Evolutionary conservation across 768 basidiomycete genomes (phyloP).

Genomic region (Ephemerocybe angulata): DNA sequence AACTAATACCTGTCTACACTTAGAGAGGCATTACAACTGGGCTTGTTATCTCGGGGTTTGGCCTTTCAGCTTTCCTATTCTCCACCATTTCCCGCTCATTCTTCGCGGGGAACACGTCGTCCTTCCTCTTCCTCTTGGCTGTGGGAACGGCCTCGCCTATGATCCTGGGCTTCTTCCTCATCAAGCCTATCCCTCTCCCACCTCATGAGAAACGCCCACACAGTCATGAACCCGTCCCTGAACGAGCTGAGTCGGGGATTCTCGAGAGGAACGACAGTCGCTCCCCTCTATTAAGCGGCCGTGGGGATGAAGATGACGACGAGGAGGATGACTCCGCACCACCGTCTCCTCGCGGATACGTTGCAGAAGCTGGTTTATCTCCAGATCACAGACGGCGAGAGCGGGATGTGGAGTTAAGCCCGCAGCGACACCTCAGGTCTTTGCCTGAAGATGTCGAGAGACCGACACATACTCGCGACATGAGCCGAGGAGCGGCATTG

Average conservation of each 20-base stretch:
- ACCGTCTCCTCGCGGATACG: not conserved
- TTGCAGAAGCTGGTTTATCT: not conserved
- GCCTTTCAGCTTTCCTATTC: slow-evolving; percentile 89
- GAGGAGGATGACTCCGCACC: not conserved
- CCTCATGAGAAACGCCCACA: slow-evolving; percentile 24
- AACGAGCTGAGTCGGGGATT: not conserved
- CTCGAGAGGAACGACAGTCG: not conserved
- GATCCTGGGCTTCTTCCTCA: slow-evolving; percentile 70
- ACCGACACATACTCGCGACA: slow-evolving; percentile 9
- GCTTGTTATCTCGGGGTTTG: slow-evolving; percentile 81
- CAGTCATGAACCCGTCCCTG: not conserved
- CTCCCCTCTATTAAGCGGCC: not conserved
- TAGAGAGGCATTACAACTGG: slow-evolving; percentile 76
- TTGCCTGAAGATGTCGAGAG: not conserved
- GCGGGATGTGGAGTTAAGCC: slow-evolving; percentile 16
- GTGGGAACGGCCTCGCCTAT: slow-evolving; percentile 78
- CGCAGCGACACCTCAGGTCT: not conserved
- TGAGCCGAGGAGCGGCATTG: slow-evolving; percentile 22
- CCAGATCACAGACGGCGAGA: not conserved
- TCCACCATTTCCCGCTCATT: slow-evolving; percentile 67
- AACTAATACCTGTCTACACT: slow-evolving; percentile 2
- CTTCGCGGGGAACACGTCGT: slow-evolving; percentile 75
- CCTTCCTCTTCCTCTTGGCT: slow-evolving; percentile 71
- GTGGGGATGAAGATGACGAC: not conserved
- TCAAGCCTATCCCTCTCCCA: slow-evolving; percentile 65